Conservation (phyloP, 768 basidiomycete genomes). For the Termitomyces sp. region DNA sequence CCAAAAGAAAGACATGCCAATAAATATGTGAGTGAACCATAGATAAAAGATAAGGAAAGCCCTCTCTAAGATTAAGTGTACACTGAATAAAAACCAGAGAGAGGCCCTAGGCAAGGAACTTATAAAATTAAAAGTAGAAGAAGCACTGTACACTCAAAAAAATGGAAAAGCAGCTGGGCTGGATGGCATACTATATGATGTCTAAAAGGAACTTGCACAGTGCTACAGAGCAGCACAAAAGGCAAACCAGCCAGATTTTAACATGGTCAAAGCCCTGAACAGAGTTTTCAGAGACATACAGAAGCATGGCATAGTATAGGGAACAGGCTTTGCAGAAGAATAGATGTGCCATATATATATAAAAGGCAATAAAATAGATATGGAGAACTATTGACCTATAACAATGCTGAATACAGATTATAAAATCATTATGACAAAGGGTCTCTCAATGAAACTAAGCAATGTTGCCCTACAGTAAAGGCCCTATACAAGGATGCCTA, state of each 20-base stretch:
- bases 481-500: too few species aligned
- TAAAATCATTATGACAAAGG: slow-evolving; percentile 27
- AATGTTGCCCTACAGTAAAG: slow-evolving; percentile 8
- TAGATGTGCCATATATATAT: too few species aligned
- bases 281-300: slow-evolving; percentile 24
- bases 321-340: slow-evolving; percentile 18
- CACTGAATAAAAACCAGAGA: neutral
- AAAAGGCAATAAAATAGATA: slow-evolving; percentile 14
- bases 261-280: slow-evolving; percentile 8
- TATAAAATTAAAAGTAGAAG: neutral
- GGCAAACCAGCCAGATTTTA: neutral
- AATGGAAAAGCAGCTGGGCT: slow-evolving; percentile 14
- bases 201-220: slow-evolving; percentile 17
- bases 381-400: slow-evolving; percentile 32
- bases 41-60: neutral
- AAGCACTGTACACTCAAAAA: neutral
- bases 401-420: slow-evolving; percentile 17
- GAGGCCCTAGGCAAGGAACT: neutral
- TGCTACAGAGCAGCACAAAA: neutral
- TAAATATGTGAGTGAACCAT: neutral
- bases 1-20: neutral
- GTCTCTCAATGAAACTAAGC: slow-evolving; percentile 16
- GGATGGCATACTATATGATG: slow-evolving; percentile 16
- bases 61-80: neutral
- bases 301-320: slow-evolving; percentile 8